Conservation (phyloP, 768 basidiomycete genomes). For the Mycena latifolia region DNA sequence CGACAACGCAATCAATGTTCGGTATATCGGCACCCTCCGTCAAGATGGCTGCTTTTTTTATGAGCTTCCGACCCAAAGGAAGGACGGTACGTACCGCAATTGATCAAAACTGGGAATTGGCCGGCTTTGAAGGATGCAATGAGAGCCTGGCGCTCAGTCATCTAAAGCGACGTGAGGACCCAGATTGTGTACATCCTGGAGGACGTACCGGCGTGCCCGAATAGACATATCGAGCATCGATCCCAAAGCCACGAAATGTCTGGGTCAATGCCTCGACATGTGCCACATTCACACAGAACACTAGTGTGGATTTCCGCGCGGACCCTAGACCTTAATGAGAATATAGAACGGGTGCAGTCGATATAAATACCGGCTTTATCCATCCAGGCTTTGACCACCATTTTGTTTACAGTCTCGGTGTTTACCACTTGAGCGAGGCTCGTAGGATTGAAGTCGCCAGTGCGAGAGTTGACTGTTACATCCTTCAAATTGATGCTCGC, state of each 20-base stretch:
- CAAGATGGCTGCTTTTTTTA: slow-evolving; percentile 70
- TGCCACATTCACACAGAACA: slow-evolving; percentile 90
- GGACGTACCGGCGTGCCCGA: slow-evolving; percentile 66
- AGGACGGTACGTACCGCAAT: slow-evolving; percentile 76
- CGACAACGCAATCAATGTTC: slow-evolving; percentile 90
- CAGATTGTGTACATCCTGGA: not conserved
- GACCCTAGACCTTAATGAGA: slow-evolving; percentile 46
- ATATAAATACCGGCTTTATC: slow-evolving; percentile 78
- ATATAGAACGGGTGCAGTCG: slow-evolving; percentile 1
- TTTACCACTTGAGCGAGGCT: slow-evolving; percentile 89
- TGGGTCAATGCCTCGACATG: slow-evolving; percentile 85
- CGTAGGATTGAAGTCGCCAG: slow-evolving; percentile 86
- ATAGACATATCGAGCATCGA: slow-evolving; percentile 89
- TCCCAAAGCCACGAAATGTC: slow-evolving; percentile 76
- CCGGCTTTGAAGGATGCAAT: slow-evolving; percentile 78
- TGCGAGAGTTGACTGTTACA: slow-evolving; percentile 73
- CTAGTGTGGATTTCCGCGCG: slow-evolving; percentile 85
- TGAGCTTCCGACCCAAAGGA: not conserved
- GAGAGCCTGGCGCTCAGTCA: slow-evolving; percentile 70
- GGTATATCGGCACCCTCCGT: slow-evolving; percentile 97
- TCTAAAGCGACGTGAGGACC: slow-evolving; percentile 1
- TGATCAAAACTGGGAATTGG: slow-evolving; percentile 87
- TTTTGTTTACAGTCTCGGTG: slow-evolving; percentile 77
- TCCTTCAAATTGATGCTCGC: slow-evolving; percentile 77
- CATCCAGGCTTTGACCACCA: slow-evolving; percentile 88